These are phyloP conservation scores for Bryoerythrophyllum caledonicum DNA, from an alignment of 225 moss, liverwort and hornwort species.

Conservation along the genomic window DNA sequence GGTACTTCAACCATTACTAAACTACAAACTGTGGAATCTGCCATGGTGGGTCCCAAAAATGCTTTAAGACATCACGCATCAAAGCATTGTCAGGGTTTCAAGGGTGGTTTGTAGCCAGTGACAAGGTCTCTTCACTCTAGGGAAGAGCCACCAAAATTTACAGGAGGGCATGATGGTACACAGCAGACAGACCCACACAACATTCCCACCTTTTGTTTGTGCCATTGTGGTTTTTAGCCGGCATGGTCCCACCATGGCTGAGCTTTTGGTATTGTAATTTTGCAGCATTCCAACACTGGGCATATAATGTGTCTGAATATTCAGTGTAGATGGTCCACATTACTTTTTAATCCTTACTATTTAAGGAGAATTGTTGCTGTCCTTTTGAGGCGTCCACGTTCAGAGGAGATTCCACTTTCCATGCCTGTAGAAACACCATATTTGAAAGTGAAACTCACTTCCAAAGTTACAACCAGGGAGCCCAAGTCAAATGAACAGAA, in stretches of 20 bases:
- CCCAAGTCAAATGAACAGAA: slow-evolving; percentile 14
- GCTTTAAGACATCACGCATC: slow-evolving; percentile 24
- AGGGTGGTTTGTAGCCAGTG: not conserved
- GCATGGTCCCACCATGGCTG: not conserved
- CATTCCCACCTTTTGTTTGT: slow-evolving; percentile 22
- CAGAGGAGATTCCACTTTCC: not conserved
- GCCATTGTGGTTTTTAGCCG: not conserved
- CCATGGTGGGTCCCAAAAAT: slow-evolving; percentile 1
- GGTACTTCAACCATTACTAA: not conserved
- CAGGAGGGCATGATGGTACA: not conserved
- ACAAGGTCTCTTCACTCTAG: slow-evolving; percentile 13
- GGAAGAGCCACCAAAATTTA: slow-evolving; percentile 11
- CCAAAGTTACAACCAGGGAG: not conserved
- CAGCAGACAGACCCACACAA: slow-evolving; percentile 4
- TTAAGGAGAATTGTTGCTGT: no score
- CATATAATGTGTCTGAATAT: not conserved
- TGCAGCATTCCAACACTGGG: slow-evolving; percentile 8
- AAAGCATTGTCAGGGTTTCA: not conserved
- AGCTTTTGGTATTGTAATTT: not conserved
- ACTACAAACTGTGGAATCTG: not conserved
- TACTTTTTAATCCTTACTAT: no score
- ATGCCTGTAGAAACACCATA: not conserved
- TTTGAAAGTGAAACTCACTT: not conserved
- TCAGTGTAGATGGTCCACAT: no score
- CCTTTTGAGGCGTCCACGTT: not conserved